A percentile compares a stretch with the other conserved stretches of the same genome.
Evolutionary conservation across 2,329 filamentous ascomycete genomes (phyloP).

Genomic region (Claviceps sp.): DNA sequence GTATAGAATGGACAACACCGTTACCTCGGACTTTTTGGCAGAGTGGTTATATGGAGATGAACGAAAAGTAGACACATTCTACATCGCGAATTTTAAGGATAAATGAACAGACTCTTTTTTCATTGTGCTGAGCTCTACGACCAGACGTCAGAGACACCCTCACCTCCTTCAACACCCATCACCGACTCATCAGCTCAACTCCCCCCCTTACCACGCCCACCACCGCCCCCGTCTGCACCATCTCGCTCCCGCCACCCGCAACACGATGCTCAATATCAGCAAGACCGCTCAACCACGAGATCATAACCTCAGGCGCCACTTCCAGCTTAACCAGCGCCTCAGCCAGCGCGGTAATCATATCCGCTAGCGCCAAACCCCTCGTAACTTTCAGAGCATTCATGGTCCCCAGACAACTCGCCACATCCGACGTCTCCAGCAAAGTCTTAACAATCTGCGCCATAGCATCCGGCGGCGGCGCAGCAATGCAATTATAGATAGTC

Average conservation of each 20-base stretch:
- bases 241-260: conserved; percentile 74
- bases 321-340: conserved; percentile 75
- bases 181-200: conserved; percentile 52
- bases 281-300: conserved; percentile 81
- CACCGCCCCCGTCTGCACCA: conserved; percentile 81
- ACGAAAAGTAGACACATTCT: no score
- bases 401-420: conserved; percentile 77
- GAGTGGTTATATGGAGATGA: no score
- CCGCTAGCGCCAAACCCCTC: conserved; percentile 80
- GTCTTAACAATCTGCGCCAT: conserved; percentile 75
- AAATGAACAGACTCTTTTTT: no score
- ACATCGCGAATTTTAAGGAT: no score
- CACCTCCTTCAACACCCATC: neutral
- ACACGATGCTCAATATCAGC: conserved; percentile 89
- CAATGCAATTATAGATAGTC: conserved; percentile 95
- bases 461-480: conserved; percentile 81
- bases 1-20: no score
- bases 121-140: no score
- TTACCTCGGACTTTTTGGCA: no score
- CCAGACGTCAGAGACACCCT: no score
- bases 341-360: conserved; percentile 77
- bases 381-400: conserved; percentile 77
- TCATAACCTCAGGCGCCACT: conserved; percentile 74
- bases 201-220: conserved; percentile 81
- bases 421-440: conserved; percentile 70